Conservation (phyloP, 305 asterid species). For the Nicotiana rustica region DNA sequence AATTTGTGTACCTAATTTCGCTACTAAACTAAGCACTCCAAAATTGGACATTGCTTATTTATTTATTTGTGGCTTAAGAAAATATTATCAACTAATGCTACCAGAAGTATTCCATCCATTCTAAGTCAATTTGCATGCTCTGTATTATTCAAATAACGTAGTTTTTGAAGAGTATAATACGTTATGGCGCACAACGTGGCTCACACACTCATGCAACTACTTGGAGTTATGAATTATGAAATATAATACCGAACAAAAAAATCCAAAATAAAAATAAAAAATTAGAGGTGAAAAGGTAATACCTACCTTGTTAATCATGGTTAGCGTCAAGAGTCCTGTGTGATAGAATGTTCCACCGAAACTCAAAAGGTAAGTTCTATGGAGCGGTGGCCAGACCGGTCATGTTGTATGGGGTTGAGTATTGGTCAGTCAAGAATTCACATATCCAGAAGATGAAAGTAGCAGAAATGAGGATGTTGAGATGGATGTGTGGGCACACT, state of each 20-base stretch:
- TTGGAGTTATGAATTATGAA: neutral
- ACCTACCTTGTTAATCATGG: too few relatives aligned
- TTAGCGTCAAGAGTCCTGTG: too few relatives aligned
- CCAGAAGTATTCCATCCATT: neutral
- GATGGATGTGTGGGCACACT: too few relatives aligned
- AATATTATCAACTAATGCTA: neutral
- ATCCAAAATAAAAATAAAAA: too few relatives aligned
- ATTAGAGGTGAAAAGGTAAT: too few relatives aligned
- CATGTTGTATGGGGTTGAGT: too few relatives aligned
- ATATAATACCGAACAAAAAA: neutral
- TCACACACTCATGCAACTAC: conserved; percentile 8
- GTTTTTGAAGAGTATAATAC: neutral
- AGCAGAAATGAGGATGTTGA: too few relatives aligned
- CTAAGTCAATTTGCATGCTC: neutral
- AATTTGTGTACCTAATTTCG: conserved; percentile 3
- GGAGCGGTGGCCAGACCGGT: too few relatives aligned
- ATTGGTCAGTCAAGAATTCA: too few relatives aligned
- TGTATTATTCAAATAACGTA: neutral
- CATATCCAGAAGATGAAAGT: too few relatives aligned
- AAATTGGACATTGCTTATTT: neutral
- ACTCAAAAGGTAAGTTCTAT: too few relatives aligned
- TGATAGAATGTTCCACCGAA: too few relatives aligned
- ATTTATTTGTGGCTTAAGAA: neutral
- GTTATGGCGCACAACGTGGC: neutral
- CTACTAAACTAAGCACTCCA: conserved; percentile 4